Conservation (phyloP, 257 asterid species). For the Jacaranda mimosifolia region DNA sequence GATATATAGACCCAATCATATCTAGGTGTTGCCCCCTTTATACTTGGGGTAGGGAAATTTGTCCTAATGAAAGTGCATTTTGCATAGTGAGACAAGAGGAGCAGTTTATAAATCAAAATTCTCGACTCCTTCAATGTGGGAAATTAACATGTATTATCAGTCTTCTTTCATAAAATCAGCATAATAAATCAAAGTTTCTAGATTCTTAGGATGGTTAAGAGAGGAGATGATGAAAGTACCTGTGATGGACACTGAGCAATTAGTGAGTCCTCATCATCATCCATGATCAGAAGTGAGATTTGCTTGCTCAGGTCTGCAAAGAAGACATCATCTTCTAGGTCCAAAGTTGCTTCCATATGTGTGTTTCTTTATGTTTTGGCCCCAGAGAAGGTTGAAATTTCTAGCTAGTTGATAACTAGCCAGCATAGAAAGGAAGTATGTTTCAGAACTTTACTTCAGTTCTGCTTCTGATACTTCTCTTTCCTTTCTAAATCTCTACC, state of each 20-base stretch:
- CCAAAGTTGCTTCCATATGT: conserved; percentile 51
- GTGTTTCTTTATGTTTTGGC: not conserved
- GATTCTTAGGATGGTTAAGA: no score
- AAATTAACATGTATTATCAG: no score
- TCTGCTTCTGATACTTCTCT: not conserved
- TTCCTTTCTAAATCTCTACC: conserved; percentile 9
- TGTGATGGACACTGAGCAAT: conserved; percentile 45
- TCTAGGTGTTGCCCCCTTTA: no score
- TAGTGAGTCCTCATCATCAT: conserved; percentile 53
- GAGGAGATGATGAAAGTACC: conserved; percentile 37
- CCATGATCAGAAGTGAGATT: conserved; percentile 70
- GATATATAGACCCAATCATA: no score
- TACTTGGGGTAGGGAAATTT: no score
- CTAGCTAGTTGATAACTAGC: not conserved
- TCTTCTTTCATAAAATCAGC: no score
- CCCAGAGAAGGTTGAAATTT: not conserved
- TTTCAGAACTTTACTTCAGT: not conserved
- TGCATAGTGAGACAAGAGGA: no score
- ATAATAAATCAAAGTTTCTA: no score
- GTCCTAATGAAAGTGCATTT: no score
- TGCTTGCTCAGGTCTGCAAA: conserved; percentile 71
- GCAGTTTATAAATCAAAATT: no score
- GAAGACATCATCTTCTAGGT: conserved; percentile 61
- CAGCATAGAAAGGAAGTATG: not conserved
- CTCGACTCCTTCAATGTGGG: no score